Conservation (phyloP, 2,329 filamentous ascomycete species). For the Penicillium sp. region DNA sequence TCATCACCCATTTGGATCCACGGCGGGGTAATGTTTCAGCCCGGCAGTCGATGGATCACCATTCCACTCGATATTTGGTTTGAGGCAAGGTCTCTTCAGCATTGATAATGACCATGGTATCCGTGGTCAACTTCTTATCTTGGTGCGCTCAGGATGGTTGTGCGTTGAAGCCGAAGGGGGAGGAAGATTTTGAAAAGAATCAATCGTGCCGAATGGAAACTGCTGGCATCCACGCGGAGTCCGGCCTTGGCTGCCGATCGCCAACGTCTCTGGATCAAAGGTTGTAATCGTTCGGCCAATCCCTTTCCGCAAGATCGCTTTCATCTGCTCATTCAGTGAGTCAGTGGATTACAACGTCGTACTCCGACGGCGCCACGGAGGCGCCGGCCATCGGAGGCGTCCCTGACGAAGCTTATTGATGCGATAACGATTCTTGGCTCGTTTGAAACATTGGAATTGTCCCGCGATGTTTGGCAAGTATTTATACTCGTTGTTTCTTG, state of each 20-base stretch:
- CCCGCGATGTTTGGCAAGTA: not conserved
- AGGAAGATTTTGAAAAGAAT: no score
- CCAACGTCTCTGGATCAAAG: not conserved
- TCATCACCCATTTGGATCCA: no score
- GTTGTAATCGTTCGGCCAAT: not conserved
- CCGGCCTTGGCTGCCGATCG: conserved; percentile 2
- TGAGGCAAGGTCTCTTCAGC: no score
- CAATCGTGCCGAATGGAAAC: no score
- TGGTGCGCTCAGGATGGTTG: no score
- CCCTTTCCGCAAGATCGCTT: not conserved
- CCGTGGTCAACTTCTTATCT: no score
- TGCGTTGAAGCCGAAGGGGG: no score
- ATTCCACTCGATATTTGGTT: no score
- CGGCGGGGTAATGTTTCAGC: no score
- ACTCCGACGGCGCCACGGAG: not conserved
- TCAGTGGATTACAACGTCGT: not conserved
- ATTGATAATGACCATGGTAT: no score
- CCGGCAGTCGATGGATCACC: no score
- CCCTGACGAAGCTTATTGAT: not conserved
- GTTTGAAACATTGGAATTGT: not conserved
- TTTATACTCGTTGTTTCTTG: not conserved
- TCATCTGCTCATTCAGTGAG: not conserved
- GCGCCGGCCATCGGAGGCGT: not conserved
- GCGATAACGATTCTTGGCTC: not conserved
- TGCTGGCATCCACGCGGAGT: not conserved